Base-by-base conservation (phyloP, 352 stramenopile species). In the Halophytophthora batemanensis region DNA sequence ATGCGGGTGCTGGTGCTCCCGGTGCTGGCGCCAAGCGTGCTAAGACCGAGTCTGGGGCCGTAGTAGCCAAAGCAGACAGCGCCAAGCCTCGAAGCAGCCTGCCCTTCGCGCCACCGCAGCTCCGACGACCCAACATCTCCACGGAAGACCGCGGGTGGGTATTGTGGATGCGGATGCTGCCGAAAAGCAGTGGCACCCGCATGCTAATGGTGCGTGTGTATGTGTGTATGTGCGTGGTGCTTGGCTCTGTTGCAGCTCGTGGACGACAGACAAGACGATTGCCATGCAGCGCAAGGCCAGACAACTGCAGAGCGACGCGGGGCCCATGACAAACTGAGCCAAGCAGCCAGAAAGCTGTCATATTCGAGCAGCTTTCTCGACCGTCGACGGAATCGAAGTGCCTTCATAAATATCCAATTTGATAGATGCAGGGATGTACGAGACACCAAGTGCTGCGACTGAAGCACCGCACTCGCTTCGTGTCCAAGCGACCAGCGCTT, bases 231-330 rank as follows among this genome's bases (percentile, higher is more conserved):
- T 17, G 23, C 2, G 4, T 23, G 34, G 13, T 35, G 18, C 45
- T 34, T 50, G 39, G 38, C 39, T 11, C 2, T 59, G 18, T 46
- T 53, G 12, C 43, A 87, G 76, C 8, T 73, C 74, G 10, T 91
- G 81, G 81, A 91, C 86, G 47, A 87, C 81, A 3, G 45, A 74
- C 18, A 82, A 72, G 45, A 91, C 81, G 13, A 56, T 91, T 45
- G 51, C 55, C 25, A 45, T 71, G 36, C 72, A 86, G 36, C 67
- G 52, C 14, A 77, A 64, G 56, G 59, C 50, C 11, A 72, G 73
- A 13, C 17, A 66, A 13, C 13, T 39, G 34, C 50, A 40, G 31
- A 5, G 42, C 29, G 35, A 46, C 22, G 17, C 18, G 13, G 29
- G 6, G 6, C 13, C 17, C 5, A 34, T 36, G 15, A 11, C 19